phyloP scores from a whole-genome alignment of 352 stramenopile genomes.

The Pythium insidiosum region DNA sequence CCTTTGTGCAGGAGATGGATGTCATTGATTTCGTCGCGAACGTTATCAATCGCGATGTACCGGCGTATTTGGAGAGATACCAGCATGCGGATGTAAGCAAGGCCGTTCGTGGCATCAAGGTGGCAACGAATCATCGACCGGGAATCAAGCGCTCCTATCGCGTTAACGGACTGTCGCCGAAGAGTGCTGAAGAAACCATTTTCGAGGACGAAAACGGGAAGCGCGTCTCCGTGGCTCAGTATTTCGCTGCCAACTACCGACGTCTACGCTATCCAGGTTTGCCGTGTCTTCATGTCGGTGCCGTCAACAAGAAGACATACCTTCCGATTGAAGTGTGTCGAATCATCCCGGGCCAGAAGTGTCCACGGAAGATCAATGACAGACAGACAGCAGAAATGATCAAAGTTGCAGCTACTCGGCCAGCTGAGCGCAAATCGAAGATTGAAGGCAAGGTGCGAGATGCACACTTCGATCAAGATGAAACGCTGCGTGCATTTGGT shows the following conservation, averaged over 20 bases:
- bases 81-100: conserved; percentile 47
- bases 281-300: conserved; percentile 75
- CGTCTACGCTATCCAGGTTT: conserved; percentile 56
- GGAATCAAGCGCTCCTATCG: conserved; percentile 49
- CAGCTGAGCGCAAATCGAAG: conserved; percentile 40
- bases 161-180: conserved; percentile 50
- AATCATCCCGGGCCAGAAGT: conserved; percentile 64
- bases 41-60: conserved; percentile 18
- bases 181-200: conserved; percentile 33
- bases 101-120: conserved; percentile 53
- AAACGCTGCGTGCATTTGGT: conserved; percentile 44
- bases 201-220: conserved; percentile 52
- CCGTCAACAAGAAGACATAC: conserved; percentile 66
- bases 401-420: conserved; percentile 43
- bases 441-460: conserved; percentile 57
- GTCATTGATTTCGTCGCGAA: conserved; percentile 42
- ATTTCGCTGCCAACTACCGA: conserved; percentile 52
- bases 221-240: conserved; percentile 40
- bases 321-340: conserved; percentile 79
- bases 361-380: conserved; percentile 68
- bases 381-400: conserved; percentile 84
- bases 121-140: conserved; percentile 52
- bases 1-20: conserved; percentile 55
- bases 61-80: conserved; percentile 21
- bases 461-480: conserved; percentile 44